Evolutionary conservation across 495 filamentous ascomycete species (phyloP).

Genomic region (Neurospora sp.): DNA sequence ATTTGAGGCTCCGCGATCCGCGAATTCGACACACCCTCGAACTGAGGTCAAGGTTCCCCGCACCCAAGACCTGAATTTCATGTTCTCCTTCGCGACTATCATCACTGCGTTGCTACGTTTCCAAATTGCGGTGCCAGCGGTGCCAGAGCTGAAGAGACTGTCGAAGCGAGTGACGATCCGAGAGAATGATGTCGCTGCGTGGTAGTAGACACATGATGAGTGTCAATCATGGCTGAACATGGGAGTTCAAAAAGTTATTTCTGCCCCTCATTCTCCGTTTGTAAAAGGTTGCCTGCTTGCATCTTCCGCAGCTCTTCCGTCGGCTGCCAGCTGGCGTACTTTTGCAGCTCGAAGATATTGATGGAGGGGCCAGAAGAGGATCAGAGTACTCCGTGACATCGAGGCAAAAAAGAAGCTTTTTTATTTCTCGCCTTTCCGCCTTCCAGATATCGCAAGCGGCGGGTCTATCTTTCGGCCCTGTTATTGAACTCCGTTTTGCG

Average conservation of each 20-base stretch:
- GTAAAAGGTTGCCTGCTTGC: neutral
- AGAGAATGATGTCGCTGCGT: neutral
- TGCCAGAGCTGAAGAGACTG: neutral
- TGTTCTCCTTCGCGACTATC: neutral
- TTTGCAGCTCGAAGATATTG: neutral
- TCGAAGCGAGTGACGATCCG: neutral
- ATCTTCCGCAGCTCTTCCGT: neutral
- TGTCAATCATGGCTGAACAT: neutral
- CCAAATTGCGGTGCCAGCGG: neutral
- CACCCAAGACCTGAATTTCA: neutral
- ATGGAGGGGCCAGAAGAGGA: neutral
- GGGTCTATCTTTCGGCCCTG: neutral
- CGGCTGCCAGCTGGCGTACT: neutral
- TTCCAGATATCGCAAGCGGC: neutral
- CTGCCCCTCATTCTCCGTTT: neutral
- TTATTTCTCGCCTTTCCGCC: neutral
- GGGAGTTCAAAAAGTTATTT: neutral
- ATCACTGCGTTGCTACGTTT: neutral
- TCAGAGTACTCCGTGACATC: neutral
- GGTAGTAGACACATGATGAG: neutral
- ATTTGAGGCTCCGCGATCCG: conserved; percentile 17
- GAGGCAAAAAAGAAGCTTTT: neutral
- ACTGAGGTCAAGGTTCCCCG: neutral
- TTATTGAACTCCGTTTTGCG: neutral
- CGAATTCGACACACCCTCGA: neutral